phyloP scores from a whole-genome alignment of 2,329 filamentous ascomycete genomes.

The Fusarium hainanense region DNA sequence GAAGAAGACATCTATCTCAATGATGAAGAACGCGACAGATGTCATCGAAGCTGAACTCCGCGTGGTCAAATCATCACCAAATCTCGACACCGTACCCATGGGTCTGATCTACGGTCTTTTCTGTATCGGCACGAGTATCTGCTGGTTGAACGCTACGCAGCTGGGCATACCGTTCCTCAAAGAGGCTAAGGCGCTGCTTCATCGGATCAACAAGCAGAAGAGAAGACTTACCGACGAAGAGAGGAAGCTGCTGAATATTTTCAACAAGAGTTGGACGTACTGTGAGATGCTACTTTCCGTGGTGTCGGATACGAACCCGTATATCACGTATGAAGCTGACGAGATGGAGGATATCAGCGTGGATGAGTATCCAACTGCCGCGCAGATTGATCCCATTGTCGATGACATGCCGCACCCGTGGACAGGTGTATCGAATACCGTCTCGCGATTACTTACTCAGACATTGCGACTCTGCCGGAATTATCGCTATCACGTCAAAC shows the following conservation, averaged over 20 bases:
- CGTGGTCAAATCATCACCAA: slow-evolving; percentile 33
- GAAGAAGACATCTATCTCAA: slow-evolving; percentile 47
- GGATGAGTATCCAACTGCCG: slow-evolving; percentile 29
- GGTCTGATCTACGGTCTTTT: slow-evolving; percentile 53
- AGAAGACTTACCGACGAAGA: slow-evolving; percentile 29
- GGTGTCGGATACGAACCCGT: slow-evolving; percentile 49
- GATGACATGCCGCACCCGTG: slow-evolving; percentile 51
- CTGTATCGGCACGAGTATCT: slow-evolving; percentile 54
- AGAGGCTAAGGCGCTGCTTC: slow-evolving; percentile 45
- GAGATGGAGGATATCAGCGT: slow-evolving; percentile 23
- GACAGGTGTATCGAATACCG: slow-evolving; percentile 52
- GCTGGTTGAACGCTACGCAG: slow-evolving; percentile 53
- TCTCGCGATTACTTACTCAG: slow-evolving; percentile 51
- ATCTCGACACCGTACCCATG: slow-evolving; percentile 44
- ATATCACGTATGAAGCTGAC: slow-evolving; percentile 11
- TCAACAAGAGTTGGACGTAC: slow-evolving; percentile 54
- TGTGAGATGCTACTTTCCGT: slow-evolving; percentile 55
- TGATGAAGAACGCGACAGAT: slow-evolving; percentile 51
- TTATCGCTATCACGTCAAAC: slow-evolving; percentile 46
- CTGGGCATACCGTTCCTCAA: slow-evolving; percentile 49
- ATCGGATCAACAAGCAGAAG: slow-evolving; percentile 42
- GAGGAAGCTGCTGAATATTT: slow-evolving; percentile 50
- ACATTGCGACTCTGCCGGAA: slow-evolving; percentile 52
- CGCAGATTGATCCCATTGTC: slow-evolving; percentile 17
- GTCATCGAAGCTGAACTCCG: slow-evolving; percentile 50